phyloP scores from a whole-genome alignment of 306 rosid genomes.

The Begonia peltatifolia region DNA sequence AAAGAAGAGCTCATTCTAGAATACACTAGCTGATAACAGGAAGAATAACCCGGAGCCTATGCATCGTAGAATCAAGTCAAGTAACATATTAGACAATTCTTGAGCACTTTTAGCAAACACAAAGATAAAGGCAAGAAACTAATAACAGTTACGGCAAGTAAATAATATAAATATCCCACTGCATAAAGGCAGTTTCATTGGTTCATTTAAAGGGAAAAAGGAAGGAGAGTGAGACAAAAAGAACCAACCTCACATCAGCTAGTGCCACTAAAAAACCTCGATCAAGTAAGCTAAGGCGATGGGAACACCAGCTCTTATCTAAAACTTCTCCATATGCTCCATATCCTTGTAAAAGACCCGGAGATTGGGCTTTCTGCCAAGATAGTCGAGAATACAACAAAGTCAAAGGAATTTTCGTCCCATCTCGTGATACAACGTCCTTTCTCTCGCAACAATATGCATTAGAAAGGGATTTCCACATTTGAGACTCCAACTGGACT shows the following conservation, averaged over 20 bases:
- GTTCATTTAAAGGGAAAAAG: background rate
- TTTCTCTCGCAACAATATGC: conserved; percentile 48
- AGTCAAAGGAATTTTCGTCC: conserved; percentile 58
- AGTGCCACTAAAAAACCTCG: conserved; percentile 93
- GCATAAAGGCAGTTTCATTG: no score
- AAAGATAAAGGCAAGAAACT: no score
- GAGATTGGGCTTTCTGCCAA: conserved; percentile 49
- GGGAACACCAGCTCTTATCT: conserved; percentile 71
- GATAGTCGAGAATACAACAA: conserved; percentile 51
- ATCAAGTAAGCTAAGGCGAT: conserved; percentile 76
- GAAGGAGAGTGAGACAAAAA: background rate
- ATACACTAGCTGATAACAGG: no score
- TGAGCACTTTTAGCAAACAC: no score
- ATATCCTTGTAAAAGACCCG: conserved; percentile 79
- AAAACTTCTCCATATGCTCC: conserved; percentile 89
- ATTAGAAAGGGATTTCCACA: conserved; percentile 56
- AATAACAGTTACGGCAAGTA: no score
- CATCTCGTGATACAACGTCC: conserved; percentile 64
- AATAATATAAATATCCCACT: no score
- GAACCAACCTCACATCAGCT: conserved; percentile 77
- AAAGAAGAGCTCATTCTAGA: no score
- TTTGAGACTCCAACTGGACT: conserved; percentile 20
- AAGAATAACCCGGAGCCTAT: no score
- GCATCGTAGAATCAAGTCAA: no score
- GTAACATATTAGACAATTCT: no score